Evolutionary conservation across 306 rosid genomes (phyloP).

Genomic region (Citrullus colocynthis): DNA sequence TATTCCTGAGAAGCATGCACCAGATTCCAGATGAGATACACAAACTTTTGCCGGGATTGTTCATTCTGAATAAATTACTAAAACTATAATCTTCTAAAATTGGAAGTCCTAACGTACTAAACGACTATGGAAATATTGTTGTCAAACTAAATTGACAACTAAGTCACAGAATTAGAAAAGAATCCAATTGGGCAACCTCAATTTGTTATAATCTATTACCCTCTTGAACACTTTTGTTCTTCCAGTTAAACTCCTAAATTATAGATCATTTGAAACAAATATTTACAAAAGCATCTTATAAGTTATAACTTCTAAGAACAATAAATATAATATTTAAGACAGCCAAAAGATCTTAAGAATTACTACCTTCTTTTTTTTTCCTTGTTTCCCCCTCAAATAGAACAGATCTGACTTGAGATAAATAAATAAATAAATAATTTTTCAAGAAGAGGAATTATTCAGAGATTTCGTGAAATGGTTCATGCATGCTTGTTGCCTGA

Average conservation of each 20-base stretch:
- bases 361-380: background rate
- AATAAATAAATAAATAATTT: background rate
- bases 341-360: background rate
- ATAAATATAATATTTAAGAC: background rate
- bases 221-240: background rate
- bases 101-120: background rate
- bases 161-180: background rate
- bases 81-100: background rate
- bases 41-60: background rate
- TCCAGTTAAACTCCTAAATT: background rate
- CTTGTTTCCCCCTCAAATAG: background rate
- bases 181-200: background rate
- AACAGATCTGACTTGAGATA: background rate
- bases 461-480: background rate
- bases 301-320: background rate
- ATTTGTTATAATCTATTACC: background rate
- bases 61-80: background rate
- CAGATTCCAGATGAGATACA: background rate
- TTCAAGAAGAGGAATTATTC: background rate
- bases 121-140: background rate
- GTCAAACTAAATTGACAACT: background rate
- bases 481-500: too few relatives aligned
- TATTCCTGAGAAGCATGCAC: slow-evolving; percentile 33
- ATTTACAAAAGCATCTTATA: background rate
- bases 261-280: background rate